A percentile compares a stretch with the other conserved stretches of the same genome.
Conservation (phyloP, 2,329 filamentous ascomycete species). For the Chrysoporthe deuterocubensis region DNA sequence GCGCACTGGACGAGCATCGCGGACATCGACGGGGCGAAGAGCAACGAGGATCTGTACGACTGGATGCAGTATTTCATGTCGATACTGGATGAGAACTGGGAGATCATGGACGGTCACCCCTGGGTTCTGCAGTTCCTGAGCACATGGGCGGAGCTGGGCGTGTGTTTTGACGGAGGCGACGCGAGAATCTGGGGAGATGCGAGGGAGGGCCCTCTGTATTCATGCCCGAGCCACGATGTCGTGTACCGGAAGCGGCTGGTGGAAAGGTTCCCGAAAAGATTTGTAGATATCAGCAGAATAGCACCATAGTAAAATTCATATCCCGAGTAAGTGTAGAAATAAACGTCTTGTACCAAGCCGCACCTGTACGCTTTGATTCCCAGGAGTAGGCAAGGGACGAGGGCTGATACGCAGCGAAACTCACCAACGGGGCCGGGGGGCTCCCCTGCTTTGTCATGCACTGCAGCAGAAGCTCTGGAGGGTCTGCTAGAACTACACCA, state of each 20-base stretch:
- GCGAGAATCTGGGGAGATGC: slow-evolving; percentile 27
- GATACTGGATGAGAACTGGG: slow-evolving; percentile 29
- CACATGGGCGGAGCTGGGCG: slow-evolving; percentile 27
- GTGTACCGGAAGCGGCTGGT: slow-evolving; percentile 28
- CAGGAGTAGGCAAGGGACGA: too few species aligned
- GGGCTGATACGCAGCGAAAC: too few species aligned
- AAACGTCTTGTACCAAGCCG: too few species aligned
- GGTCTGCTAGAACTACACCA: background rate
- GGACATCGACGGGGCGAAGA: slow-evolving; percentile 23
- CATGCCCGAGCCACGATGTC: slow-evolving; percentile 28
- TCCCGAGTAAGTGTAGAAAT: too few species aligned
- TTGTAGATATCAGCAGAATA: slow-evolving; percentile 27
- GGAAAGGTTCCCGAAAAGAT: slow-evolving; percentile 27
- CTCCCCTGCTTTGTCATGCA: too few species aligned
- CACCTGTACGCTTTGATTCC: too few species aligned
- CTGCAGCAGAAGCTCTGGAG: background rate
- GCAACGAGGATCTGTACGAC: slow-evolving; percentile 25
- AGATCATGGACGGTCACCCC: slow-evolving; percentile 25
- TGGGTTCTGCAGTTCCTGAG: slow-evolving; percentile 29
- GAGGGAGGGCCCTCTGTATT: slow-evolving; percentile 27
- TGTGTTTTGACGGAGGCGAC: slow-evolving; percentile 27
- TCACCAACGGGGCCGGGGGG: too few species aligned
- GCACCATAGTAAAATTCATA: background rate
- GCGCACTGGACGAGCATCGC: slow-evolving; percentile 30
- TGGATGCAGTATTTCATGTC: slow-evolving; percentile 30